Evolutionary conservation across 2,329 filamentous ascomycete genomes (phyloP).

Genomic region (Epichloe bromicola): DNA sequence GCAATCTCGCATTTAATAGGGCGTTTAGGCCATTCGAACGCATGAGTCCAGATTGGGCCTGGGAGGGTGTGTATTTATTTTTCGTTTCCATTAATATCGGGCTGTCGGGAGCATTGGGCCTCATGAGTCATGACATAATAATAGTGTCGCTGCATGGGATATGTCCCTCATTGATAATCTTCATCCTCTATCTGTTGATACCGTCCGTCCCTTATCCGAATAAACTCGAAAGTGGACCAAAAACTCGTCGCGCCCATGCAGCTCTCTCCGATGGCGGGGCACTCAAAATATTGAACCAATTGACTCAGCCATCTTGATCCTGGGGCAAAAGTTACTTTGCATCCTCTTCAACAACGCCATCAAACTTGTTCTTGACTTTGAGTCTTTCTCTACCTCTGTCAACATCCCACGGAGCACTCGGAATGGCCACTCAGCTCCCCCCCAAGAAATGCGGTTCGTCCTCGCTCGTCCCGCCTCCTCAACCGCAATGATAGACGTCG

Average conservation of each 20-base stretch:
- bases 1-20: neutral
- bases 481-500: neutral
- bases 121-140: neutral
- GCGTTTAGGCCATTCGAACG: neutral
- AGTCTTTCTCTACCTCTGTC: neutral
- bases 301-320: neutral
- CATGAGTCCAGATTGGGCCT: neutral
- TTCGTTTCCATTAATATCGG: neutral
- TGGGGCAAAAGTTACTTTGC: too few species aligned
- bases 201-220: too few species aligned
- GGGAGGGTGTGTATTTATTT: neutral
- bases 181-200: too few species aligned
- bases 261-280: constrained; percentile 20
- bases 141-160: neutral
- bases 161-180: neutral
- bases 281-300: constrained; percentile 6
- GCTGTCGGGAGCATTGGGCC: neutral
- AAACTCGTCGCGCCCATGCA: neutral
- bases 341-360: neutral
- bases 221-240: neutral
- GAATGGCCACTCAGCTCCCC: constrained; percentile 32
- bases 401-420: neutral
- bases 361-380: neutral
- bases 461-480: neutral
- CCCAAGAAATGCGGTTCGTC: constrained; percentile 46